A percentile compares a stretch with the other conserved stretches of the same genome.
Conservation (phyloP, 805 yeast species). For the Candida schatavii region DNA sequence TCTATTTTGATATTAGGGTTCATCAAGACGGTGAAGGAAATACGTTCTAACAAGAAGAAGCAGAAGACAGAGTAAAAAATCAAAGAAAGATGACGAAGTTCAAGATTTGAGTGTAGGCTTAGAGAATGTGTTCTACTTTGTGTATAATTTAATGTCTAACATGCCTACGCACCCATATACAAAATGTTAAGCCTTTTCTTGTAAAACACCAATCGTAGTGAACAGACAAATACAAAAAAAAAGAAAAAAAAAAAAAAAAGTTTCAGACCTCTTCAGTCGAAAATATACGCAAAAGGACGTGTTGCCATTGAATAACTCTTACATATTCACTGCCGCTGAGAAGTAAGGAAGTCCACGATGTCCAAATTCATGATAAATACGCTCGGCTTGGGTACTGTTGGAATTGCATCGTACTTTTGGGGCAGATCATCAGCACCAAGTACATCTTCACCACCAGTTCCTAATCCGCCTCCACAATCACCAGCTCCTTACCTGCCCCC, state of each 20-base stretch:
- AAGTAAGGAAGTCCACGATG: slow-evolving; percentile 17
- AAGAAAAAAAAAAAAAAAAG: slow-evolving; percentile 2
- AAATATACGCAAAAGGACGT: neutral
- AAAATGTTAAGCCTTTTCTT: neutral
- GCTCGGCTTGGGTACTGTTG: slow-evolving; percentile 36
- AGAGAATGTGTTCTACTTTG: too few species aligned
- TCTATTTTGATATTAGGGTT: slow-evolving; percentile 59
- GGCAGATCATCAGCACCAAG: slow-evolving; percentile 25
- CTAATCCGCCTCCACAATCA: slow-evolving; percentile 10
- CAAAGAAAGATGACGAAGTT: neutral
- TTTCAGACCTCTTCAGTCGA: too few species aligned
- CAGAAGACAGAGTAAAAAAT: neutral
- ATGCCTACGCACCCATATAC: too few species aligned
- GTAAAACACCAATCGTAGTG: too few species aligned
- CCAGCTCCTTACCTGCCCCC: slow-evolving; percentile 7
- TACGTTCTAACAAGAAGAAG: slow-evolving; percentile 11
- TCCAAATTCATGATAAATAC: slow-evolving; percentile 26
- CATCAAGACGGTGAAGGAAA: slow-evolving; percentile 44
- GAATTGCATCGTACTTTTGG: slow-evolving; percentile 40
- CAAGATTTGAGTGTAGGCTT: too few species aligned
- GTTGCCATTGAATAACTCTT: neutral
- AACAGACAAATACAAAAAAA: neutral
- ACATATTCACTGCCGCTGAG: neutral
- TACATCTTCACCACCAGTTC: slow-evolving; percentile 10
- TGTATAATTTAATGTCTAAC: too few species aligned